A percentile compares a stretch with the other conserved stretches of the same genome.
phyloP scores from a whole-genome alignment of 2,329 filamentous ascomycete species.

The Dothiorella sarmentorum region DNA sequence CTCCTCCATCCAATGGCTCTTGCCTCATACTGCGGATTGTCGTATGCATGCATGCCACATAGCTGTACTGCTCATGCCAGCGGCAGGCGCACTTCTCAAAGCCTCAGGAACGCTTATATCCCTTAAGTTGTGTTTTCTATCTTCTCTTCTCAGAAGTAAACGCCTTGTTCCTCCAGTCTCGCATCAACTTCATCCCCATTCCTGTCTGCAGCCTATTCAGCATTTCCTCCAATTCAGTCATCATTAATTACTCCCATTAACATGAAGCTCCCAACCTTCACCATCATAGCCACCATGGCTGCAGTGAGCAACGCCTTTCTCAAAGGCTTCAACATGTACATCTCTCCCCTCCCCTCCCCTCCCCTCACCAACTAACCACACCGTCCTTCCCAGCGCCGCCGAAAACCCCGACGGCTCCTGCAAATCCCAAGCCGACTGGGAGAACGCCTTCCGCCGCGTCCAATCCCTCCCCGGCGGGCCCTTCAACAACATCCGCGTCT shows the following conservation, averaged over 20 bases:
- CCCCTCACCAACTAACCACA: not conserved
- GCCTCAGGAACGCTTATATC: not conserved
- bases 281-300: not conserved
- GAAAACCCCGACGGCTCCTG: slow-evolving; percentile 28
- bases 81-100: no score
- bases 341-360: not conserved
- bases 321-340: slow-evolving; percentile 28
- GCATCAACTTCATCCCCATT: not conserved
- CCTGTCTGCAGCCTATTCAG: not conserved
- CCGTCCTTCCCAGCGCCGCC: slow-evolving; percentile 19
- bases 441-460: slow-evolving; percentile 26
- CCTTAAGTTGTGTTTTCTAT: not conserved
- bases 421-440: slow-evolving; percentile 28
- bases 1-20: no score
- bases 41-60: no score
- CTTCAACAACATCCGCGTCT: slow-evolving; percentile 28
- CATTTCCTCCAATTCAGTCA: not conserved
- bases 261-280: not conserved
- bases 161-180: not conserved
- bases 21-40: no score
- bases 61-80: no score
- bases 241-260: not conserved
- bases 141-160: no score
- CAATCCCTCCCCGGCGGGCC: slow-evolving; percentile 25
- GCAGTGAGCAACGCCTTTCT: slow-evolving; percentile 23